phyloP scores from a whole-genome alignment of 306 rosid species.

The Cicer chorassanicum region DNA sequence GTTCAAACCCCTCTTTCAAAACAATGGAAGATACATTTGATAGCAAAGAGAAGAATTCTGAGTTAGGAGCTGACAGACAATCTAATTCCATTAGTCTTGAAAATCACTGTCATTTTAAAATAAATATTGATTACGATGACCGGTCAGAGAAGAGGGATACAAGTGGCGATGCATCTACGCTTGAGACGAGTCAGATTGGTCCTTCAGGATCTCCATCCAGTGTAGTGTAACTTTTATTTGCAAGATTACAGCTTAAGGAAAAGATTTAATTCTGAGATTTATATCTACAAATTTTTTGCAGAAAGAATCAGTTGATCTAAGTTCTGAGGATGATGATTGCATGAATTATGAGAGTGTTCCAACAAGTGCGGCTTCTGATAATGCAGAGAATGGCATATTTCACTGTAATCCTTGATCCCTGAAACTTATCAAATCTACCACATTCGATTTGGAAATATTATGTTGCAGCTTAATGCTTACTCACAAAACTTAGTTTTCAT shows the following conservation, averaged over 20 bases:
- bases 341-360: conserved; percentile 52
- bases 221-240: conserved; percentile 55
- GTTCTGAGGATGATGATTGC: conserved; percentile 62
- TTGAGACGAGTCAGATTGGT: conserved; percentile 52
- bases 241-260: conserved; percentile 23
- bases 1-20: conserved; percentile 40
- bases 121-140: conserved; percentile 43
- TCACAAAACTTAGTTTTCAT: conserved; percentile 44
- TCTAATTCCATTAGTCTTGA: conserved; percentile 47
- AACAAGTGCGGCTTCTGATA: conserved; percentile 65
- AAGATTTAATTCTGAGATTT: conserved; percentile 23
- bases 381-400: conserved; percentile 61
- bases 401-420: conserved; percentile 39
- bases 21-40: conserved; percentile 47
- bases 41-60: conserved; percentile 44
- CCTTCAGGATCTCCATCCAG: conserved; percentile 56
- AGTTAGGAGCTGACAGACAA: conserved; percentile 42
- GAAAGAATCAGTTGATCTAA: conserved; percentile 61
- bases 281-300: conserved; percentile 48
- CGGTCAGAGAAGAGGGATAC: conserved; percentile 49
- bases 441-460: conserved; percentile 35
- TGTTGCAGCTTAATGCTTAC: conserved; percentile 43
- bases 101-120: conserved; percentile 37
- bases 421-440: conserved; percentile 27
- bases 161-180: conserved; percentile 44